Base-by-base conservation (phyloP, 331 rosid species). In the Stylosanthes scabra region DNA sequence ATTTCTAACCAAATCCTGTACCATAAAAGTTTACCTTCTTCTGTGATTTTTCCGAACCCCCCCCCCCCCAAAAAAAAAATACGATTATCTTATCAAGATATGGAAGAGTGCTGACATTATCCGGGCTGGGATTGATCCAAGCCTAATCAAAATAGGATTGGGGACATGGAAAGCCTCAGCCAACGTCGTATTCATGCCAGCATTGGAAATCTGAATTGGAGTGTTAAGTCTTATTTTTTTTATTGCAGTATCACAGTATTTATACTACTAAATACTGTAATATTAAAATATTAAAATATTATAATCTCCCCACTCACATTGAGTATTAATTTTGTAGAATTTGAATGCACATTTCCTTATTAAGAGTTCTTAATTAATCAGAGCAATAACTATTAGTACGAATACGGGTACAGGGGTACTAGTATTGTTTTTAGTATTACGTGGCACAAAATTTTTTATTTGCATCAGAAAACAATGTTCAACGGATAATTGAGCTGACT, bases 381-480 rank as follows among this genome's bases (percentile, higher is more conserved):
- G n/a, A n/a, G n/a, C n/a, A n/a, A n/a, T n/a, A n/a, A n/a, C n/a
- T n/a, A n/a, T n/a, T n/a, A n/a, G n/a, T n/a, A n/a, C n/a, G n/a
- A n/a, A n/a, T n/a, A n/a, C n/a, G n/a, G n/a, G n/a, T n/a, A n/a
- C n/a, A n/a, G n/a, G 4, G 39, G 5, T 34, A 34, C 1, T 4
- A 34, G 5, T 34, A 34, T 20, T 3, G 39, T 34, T 34, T 34
- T 34, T 34, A 34, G 6, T 34, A 34, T 34, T 34, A 34, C 39
- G 39, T 50, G 34, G 62, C 37, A 9, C 66, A 59, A 71, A 27
- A 44, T 72, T 60, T 49, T 72, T 72, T 28, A 15, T 39, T 37
- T 40, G 44, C 56, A 3, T 9, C 11, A 9, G 61, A 8, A 56
- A 3, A 56, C 61, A 62, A 50, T 34, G 39, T 34, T 74, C 45